Percentiles rank a stretch among this genome's conserved stretches.
phyloP scores from a whole-genome alignment of 306 rosid species.

The Sicyos baderoa region DNA sequence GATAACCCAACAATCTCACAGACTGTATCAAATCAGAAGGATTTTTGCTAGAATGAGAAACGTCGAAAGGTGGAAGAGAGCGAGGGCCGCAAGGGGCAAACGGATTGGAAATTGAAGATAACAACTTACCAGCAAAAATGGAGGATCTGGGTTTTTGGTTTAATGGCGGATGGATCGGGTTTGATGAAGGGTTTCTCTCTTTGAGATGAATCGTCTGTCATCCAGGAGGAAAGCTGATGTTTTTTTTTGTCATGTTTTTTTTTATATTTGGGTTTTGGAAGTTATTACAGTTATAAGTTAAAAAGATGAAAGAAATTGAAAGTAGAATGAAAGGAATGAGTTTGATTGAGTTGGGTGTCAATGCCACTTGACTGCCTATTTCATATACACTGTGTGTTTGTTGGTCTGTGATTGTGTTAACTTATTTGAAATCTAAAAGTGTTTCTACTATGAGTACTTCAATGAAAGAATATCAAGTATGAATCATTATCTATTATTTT shows the following conservation, averaged over 20 bases:
- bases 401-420: background rate
- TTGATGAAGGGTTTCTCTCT: slow-evolving; percentile 33
- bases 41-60: slow-evolving; percentile 43
- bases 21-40: slow-evolving; percentile 42
- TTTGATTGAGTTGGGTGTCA: background rate
- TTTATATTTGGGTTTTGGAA: background rate
- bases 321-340: background rate
- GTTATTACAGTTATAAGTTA: background rate
- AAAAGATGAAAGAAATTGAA: background rate
- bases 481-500: too few relatives aligned
- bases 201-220: slow-evolving; percentile 41
- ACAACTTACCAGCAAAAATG: background rate
- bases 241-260: background rate
- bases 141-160: background rate
- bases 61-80: slow-evolving; percentile 40
- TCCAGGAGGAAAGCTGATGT: slow-evolving; percentile 46
- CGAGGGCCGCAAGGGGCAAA: slow-evolving; percentile 40
- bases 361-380: background rate
- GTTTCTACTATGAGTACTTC: background rate
- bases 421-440: background rate
- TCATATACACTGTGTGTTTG: background rate
- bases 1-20: slow-evolving; percentile 63
- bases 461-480: background rate
- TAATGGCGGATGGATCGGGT: background rate
- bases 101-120: slow-evolving; percentile 37